Evolutionary conservation across 2,329 filamentous ascomycete species (phyloP).

Genomic region (Ascochyta viciae-villosae): DNA sequence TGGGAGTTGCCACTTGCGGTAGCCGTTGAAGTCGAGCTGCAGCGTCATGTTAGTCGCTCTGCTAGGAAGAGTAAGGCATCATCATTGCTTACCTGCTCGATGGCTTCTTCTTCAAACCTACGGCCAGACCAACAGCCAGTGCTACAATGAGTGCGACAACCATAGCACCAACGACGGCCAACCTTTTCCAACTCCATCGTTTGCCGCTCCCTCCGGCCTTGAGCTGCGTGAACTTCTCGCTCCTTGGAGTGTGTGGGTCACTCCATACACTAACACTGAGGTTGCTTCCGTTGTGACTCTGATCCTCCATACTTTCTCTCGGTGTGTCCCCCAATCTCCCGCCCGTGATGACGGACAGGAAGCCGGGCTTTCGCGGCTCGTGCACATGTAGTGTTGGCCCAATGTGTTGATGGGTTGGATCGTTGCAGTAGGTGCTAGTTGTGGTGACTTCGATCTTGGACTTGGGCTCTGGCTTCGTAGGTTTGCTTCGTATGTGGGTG

Average conservation of each 20-base stretch:
- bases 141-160: conserved; percentile 47
- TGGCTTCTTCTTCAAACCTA: conserved; percentile 52
- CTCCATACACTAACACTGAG: conserved; percentile 49
- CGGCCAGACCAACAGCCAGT: conserved; percentile 48
- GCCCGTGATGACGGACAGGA: conserved; percentile 30
- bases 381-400: conserved; percentile 29
- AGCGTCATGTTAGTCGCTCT: conserved; percentile 11
- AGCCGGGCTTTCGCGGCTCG: conserved; percentile 24
- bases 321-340: conserved; percentile 39
- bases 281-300: conserved; percentile 34
- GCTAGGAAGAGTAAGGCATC: accelerated
- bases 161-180: conserved; percentile 45
- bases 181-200: conserved; percentile 50
- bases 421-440: conserved; percentile 39
- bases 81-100: conserved; percentile 28
- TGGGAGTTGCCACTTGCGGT: conserved; percentile 8
- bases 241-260: conserved; percentile 32
- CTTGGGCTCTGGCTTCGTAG: conserved; percentile 29
- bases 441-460: conserved; percentile 38
- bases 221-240: conserved; percentile 42
- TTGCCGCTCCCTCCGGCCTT: conserved; percentile 16
- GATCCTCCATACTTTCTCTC: conserved; percentile 38
- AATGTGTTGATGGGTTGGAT: conserved; percentile 35
- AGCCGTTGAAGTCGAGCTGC: conserved; percentile 7
- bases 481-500: conserved; percentile 23